Base-by-base conservation (phyloP, 2,329 filamentous ascomycete genomes). In the Stemphylium beticola region DNA sequence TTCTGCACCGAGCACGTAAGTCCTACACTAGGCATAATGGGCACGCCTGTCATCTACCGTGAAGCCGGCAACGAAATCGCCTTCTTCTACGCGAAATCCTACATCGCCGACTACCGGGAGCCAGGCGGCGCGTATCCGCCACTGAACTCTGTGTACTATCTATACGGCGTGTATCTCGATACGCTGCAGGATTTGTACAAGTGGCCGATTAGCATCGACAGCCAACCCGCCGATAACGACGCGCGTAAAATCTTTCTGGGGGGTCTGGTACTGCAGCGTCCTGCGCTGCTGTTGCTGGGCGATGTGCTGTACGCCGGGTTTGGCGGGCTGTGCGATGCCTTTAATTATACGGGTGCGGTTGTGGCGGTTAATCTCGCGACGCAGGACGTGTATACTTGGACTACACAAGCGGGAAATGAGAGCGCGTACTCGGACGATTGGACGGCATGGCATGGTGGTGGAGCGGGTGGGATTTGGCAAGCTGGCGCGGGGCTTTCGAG, bases 301-400 rank as follows among this genome's bases (percentile, higher is more conserved):
- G 74, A 79, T 45, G 77, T 75, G 38, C 71, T 85, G 5, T 83
- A 84, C 49, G 81, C 78, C 0, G 82, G 76, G 0, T 85, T 85
- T 55, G 83, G 81, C 0, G 83, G 81, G 9, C 80, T 85, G 56
- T 85, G 83, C 44, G 83, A 83, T 20, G 76, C 81, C 50, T 85
- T 80, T 66, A 83, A 85, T 62, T 84, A 84, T 57, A 83, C 82
- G 1, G 62, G 64, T n/a, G 51, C 50, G 2, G 26, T 66, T n/a
- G 58, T 66, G 1, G 58, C 62, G 20, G 53, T 65, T 5, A 61
- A 65, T 20, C 48, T 66, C 12, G 53, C 53, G 2, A 61, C 57
- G 8, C 48, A 54, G 14, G 49, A 31, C 31, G 47, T 52, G 11
- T 58, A 63, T 42, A 55, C 53, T 2, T 65, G 62, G 62, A 55